Conservation (phyloP, 345 rosid genomes). For the Camelina neglecta region DNA sequence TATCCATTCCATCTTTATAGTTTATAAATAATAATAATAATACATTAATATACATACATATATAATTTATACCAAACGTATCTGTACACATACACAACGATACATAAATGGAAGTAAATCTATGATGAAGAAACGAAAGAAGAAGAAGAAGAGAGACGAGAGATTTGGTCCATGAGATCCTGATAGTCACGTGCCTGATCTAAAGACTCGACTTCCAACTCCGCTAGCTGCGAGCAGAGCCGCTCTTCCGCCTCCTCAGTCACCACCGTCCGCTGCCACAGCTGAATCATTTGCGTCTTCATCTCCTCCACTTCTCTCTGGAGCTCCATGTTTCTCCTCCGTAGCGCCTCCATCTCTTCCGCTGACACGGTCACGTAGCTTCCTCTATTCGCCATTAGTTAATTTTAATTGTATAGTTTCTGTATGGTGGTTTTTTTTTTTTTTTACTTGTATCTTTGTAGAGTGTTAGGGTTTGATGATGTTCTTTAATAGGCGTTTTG, state of each 20-base stretch:
- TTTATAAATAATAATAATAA: no score
- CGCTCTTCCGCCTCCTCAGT: constrained; percentile 87
- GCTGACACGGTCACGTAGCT: constrained; percentile 18
- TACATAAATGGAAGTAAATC: background rate
- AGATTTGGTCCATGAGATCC: constrained; percentile 60
- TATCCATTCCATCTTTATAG: background rate
- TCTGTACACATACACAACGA: constrained; percentile 14
- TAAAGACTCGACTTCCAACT: constrained; percentile 82
- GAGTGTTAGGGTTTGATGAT: constrained; percentile 20
- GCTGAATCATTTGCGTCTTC: constrained; percentile 33
- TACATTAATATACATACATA: background rate
- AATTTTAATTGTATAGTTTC: background rate
- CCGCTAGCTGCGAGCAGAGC: constrained; percentile 82
- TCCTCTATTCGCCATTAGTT: background rate
- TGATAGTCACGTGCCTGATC: constrained; percentile 66
- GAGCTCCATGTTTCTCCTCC: constrained; percentile 61
- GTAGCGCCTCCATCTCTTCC: constrained; percentile 39
- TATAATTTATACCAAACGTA: background rate
- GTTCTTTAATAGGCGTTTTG: constrained; percentile 22
- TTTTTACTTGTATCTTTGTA: background rate
- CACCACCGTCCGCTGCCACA: constrained; percentile 59
- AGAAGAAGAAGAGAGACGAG: constrained; percentile 44
- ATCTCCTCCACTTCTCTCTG: constrained; percentile 48
- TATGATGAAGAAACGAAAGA: background rate
- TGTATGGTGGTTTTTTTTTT: background rate